Conservation (phyloP, 2,329 filamentous ascomycete genomes). For the Calonectria pseudoreteaudii region DNA sequence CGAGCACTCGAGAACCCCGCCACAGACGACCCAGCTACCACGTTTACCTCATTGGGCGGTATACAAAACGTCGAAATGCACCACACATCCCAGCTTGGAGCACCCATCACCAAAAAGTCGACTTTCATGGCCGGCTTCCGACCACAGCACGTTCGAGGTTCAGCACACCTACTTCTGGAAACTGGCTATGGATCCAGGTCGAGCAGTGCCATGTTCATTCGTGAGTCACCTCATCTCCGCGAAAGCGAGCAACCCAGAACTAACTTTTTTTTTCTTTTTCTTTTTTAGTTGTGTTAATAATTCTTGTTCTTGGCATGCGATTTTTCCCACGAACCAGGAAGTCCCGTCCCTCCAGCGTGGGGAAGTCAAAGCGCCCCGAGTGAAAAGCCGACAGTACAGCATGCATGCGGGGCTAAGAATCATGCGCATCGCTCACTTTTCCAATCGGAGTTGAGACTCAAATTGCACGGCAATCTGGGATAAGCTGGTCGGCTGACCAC, state of each 20-base stretch:
- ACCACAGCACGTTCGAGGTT: neutral
- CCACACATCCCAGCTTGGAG: neutral
- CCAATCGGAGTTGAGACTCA: neutral
- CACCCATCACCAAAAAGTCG: neutral
- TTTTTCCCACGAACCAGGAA: neutral
- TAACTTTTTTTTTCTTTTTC: neutral
- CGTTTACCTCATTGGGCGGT: neutral
- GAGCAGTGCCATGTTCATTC: neutral
- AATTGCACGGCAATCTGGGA: neutral
- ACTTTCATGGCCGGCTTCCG: neutral
- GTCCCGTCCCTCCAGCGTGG: neutral
- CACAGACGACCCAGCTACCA: neutral
- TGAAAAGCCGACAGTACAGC: neutral
- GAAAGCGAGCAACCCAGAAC: neutral
- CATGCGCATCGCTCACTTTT: neutral
- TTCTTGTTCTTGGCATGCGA: neutral
- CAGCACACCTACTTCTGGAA: neutral
- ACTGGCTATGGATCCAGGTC: neutral
- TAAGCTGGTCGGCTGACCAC: neutral
- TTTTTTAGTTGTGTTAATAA: neutral
- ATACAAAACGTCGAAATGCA: neutral
- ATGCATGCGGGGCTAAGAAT: neutral
- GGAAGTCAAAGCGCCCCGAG: neutral
- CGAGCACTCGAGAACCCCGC: neutral
- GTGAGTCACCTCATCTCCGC: neutral